Evolutionary conservation across 148 eudicot species (phyloP), one percentile per base, ranked within the genome.

Genomic region (Silene latifolia): DNA sequence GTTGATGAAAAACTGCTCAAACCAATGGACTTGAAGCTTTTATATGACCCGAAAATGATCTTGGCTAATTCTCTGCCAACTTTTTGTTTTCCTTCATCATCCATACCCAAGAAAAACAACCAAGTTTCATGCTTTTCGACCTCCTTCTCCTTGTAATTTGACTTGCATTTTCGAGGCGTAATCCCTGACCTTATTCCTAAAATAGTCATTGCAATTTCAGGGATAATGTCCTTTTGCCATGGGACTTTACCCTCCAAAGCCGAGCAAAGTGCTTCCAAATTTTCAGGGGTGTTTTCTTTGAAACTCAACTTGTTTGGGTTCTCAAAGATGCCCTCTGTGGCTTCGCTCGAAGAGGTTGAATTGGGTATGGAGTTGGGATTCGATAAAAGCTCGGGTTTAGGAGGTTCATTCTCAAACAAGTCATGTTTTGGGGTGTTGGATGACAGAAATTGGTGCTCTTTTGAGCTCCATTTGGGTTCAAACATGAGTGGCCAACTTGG

Each of bases 281-380:
- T 88, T 11, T 86, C 86, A 7, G 85, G 62, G 70, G 77, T 87
- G 71, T 81, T 67, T 65, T 84, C 89, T 21, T 83, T 84, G 84
- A 89, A 86, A 20, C 80, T 63, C 32, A 79, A 25, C 8, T 53
- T 51, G 2, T 51, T 74, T 53, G 71, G 51, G 21, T 39, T 74
- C 5, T 74, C 81, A 17, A 53, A 18, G 8, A 80, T 11, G n/a
- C 85, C 74, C 27, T 84, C 88, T 19, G 86, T 86, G 56, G 88
- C 85, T 71, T 93, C 93, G 48, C 98, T 90, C 0, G 93, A 93
- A 1, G 98, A 90, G 78, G 96, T 88, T 7, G 98, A 93, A 75
- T 90, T 93, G 18, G 96, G 95, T 46, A 86, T 92, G 1, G 97
- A 92, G 81, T 88, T 92, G 6, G 97, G 97, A 70, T 92, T 92